Percentiles rank a stretch among this genome's conserved stretches.
phyloP scores from a whole-genome alignment of 2,329 filamentous ascomycete genomes.

The Falciphora oryzae region DNA sequence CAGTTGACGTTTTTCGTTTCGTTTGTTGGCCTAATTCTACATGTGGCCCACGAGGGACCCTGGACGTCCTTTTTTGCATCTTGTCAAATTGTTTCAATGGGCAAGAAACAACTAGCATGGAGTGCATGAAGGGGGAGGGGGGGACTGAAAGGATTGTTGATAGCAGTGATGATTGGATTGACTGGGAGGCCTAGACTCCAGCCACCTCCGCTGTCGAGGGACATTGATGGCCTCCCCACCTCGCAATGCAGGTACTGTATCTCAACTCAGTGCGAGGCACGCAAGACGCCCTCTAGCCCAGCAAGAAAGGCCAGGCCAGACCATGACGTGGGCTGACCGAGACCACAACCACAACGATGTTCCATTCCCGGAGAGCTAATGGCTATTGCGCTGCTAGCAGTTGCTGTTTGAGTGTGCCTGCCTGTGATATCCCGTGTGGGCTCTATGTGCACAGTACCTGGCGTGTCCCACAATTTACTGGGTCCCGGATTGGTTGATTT shows the following conservation, averaged over 20 bases:
- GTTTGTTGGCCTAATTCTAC: neutral
- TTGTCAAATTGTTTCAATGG: neutral
- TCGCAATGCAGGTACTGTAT: neutral
- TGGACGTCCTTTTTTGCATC: neutral
- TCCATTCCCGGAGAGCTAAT: no score
- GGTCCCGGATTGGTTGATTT: no score
- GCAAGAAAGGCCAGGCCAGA: neutral
- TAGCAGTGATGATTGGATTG: no score
- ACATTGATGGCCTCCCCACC: neutral
- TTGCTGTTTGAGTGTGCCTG: no score
- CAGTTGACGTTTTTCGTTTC: conserved; percentile 2
- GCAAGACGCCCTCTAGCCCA: neutral
- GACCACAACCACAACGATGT: neutral
- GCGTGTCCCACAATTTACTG: no score
- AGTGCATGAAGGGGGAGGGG: neutral
- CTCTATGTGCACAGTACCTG: no score
- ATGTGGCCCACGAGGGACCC: neutral
- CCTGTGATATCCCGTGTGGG: no score
- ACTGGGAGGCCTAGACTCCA: neutral
- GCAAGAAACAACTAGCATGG: neutral
- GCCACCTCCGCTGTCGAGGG: neutral
- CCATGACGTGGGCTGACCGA: neutral
- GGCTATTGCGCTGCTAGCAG: no score
- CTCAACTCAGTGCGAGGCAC: neutral
- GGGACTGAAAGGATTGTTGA: neutral